These are phyloP conservation scores for Auricularia heimuer DNA, from an alignment of 768 basidiomycete species.

Conservation along the genomic window DNA sequence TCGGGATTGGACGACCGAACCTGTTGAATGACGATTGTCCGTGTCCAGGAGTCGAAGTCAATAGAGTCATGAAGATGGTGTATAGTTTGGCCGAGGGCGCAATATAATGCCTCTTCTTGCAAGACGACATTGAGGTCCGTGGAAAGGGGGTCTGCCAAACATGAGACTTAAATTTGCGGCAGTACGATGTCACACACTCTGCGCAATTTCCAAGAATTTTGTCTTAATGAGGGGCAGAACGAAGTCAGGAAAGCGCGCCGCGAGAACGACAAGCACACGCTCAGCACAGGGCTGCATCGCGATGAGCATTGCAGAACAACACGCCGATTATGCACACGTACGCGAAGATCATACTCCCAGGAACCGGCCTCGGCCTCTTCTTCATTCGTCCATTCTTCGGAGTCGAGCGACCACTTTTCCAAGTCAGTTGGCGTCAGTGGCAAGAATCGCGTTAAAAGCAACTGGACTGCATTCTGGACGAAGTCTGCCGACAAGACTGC, in stretches of 20 bases:
- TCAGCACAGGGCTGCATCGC: slow-evolving; percentile 75
- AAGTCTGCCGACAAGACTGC: slow-evolving; percentile 58
- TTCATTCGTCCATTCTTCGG: slow-evolving; percentile 88
- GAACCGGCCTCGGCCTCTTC: slow-evolving; percentile 86
- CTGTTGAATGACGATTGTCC: slow-evolving; percentile 48
- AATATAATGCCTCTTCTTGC: slow-evolving; percentile 81
- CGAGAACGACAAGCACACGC: slow-evolving; percentile 76
- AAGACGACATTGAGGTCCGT: slow-evolving; percentile 49
- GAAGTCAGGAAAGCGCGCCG: slow-evolving; percentile 56
- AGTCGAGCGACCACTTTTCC: slow-evolving; percentile 75
- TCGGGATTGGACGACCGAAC: slow-evolving; percentile 47
- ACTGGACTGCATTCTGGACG: slow-evolving; percentile 59
- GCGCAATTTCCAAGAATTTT: slow-evolving; percentile 46
- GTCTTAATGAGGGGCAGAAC: slow-evolving; percentile 56
- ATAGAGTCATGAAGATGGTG: slow-evolving; percentile 49
- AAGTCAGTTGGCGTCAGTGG: slow-evolving; percentile 76
- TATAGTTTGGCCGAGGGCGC: slow-evolving; percentile 79
- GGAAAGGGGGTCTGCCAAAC: slow-evolving; percentile 17
- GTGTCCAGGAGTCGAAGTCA: slow-evolving; percentile 62
- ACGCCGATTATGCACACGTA: slow-evolving; percentile 27
- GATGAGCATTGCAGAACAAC: background rate
- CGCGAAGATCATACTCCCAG: slow-evolving; percentile 90
- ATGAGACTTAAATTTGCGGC: background rate
- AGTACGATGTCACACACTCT: background rate
- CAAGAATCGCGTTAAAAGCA: slow-evolving; percentile 78